A percentile compares a stretch with the other conserved stretches of the same genome.
Conservation (phyloP, 2,329 filamentous ascomycete genomes). For the Cryphonectria japonica region DNA sequence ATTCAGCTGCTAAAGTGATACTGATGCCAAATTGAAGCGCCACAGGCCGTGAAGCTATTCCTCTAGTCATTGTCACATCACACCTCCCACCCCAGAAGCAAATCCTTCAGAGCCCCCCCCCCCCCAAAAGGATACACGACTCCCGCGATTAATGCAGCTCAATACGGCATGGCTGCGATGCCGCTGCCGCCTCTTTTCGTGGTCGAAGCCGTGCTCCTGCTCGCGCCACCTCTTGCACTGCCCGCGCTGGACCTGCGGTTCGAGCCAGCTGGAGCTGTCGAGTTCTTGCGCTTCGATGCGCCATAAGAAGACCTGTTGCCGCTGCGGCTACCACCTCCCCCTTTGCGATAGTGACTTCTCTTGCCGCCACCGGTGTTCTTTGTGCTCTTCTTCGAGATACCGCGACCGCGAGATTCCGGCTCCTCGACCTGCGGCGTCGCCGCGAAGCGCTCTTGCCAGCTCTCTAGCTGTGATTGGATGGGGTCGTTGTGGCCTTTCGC, state of each 20-base stretch:
- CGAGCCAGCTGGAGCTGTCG: not conserved
- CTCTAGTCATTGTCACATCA: not conserved
- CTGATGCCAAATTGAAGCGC: not conserved
- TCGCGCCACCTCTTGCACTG: conserved; percentile 14
- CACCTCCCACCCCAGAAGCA: not conserved
- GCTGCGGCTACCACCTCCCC: conserved; percentile 27
- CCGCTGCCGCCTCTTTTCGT: conserved; percentile 17
- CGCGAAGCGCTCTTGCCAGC: conserved; percentile 38
- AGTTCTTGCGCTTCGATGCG: conserved; percentile 32
- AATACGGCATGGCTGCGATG: conserved; percentile 27
- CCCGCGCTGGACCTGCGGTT: conserved; percentile 21
- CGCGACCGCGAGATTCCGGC: conserved; percentile 32
- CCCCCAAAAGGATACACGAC: too few relatives aligned
- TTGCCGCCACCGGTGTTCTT: conserved; percentile 28
- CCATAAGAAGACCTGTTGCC: conserved; percentile 30
- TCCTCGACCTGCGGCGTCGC: conserved; percentile 32
- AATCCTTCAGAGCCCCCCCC: not conserved
- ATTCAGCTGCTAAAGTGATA: conserved; percentile 1
- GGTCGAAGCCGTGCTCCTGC: conserved; percentile 15
- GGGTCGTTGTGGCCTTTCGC: conserved; percentile 18
- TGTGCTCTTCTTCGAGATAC: conserved; percentile 21
- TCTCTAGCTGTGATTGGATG: conserved; percentile 31
- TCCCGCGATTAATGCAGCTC: not conserved
- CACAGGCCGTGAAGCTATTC: not conserved
- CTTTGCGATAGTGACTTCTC: conserved; percentile 28